Evolutionary conservation across 257 asterid species (phyloP), one percentile per base, ranked within the genome.

Genomic region (Solanum virginianum): DNA sequence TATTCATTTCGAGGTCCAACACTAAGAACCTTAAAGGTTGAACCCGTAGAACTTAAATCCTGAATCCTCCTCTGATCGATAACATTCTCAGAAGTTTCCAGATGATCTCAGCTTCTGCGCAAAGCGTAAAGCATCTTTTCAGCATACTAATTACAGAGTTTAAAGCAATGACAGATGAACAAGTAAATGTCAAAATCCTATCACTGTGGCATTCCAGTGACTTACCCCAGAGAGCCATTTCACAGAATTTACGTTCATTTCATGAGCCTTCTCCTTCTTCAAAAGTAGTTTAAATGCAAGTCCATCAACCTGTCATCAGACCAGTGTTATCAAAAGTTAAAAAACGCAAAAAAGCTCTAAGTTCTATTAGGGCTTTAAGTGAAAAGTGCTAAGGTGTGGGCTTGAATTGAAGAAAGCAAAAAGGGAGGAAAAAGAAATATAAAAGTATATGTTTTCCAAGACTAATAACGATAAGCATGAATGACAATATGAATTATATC

Each of bases 181-280:
- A 43, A 72, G 80, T 43, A 43, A 72, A 72, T 72, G 56, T 43
- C 56, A 72, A 43, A 3, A 66, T 29, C n/a, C 20, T 66, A 66
- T 24, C 20, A 26, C 16, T 66, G 72, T 4, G 51, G 53, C 20
- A 18, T 63, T 14, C 53, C 49, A 80, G 11, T 83, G 65, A 85
- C 63, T 90, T 94, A 96, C 99, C 94, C 17, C 89, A 79, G 94
- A 83, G 88, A 90, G 89, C 98, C 99, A 97, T 82, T 89, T 95
- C 87, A 97, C 97, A 83, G 91, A 88, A 90, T 97, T 97, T 79
- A 97, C 88, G 89, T 97, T 98, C 97, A 91, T 93, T 75, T 93
- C 97, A 90, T 94, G 99, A 83, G 98, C 97, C 91, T 92, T 95
- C 83, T 88, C 94, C 91, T 94, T 93, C 92, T 89, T 94, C 87